Conservation (phyloP, 164 flowering plant species). For the Umbilicus rupestris region DNA sequence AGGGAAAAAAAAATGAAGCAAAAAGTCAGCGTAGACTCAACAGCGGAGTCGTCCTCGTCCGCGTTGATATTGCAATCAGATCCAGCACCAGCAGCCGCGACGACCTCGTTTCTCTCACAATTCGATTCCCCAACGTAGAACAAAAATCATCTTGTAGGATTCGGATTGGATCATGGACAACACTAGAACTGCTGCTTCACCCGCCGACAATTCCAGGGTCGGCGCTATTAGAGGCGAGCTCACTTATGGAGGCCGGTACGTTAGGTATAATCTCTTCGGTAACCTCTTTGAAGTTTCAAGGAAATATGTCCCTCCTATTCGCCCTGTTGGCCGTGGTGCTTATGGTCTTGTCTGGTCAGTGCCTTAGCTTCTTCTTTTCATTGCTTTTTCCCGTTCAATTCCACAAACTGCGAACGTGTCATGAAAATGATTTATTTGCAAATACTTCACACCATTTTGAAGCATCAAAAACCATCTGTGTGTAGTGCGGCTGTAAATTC, state of each 20-base stretch:
- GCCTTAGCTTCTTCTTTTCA: not conserved
- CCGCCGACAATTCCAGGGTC: not conserved
- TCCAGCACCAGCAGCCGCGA: too few species aligned
- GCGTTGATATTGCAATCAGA: too few species aligned
- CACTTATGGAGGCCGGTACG: conserved; percentile 53
- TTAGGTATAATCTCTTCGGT: conserved; percentile 55
- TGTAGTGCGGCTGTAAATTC: conserved; percentile 28
- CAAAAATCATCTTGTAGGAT: too few species aligned
- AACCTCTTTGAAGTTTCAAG: conserved; percentile 54
- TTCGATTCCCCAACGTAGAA: too few species aligned
- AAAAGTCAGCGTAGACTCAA: too few species aligned
- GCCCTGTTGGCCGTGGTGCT: conserved; percentile 70
- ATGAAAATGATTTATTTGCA: not conserved
- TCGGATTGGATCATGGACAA: not conserved
- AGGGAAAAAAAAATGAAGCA: too few species aligned
- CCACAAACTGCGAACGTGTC: not conserved
- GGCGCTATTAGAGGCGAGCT: conserved; percentile 23
- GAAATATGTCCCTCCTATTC: conserved; percentile 61
- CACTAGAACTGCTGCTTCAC: not conserved
- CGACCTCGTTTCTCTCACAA: too few species aligned
- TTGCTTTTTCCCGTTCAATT: not conserved
- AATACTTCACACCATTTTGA: too few species aligned
- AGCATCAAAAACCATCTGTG: not conserved
- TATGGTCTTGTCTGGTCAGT: conserved; percentile 57
- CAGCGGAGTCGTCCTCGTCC: too few species aligned